Percentiles rank a stretch among this genome's conserved stretches.
Evolutionary conservation across 2,329 filamentous ascomycete species (phyloP).

Genomic region (Verticillium isaacii): DNA sequence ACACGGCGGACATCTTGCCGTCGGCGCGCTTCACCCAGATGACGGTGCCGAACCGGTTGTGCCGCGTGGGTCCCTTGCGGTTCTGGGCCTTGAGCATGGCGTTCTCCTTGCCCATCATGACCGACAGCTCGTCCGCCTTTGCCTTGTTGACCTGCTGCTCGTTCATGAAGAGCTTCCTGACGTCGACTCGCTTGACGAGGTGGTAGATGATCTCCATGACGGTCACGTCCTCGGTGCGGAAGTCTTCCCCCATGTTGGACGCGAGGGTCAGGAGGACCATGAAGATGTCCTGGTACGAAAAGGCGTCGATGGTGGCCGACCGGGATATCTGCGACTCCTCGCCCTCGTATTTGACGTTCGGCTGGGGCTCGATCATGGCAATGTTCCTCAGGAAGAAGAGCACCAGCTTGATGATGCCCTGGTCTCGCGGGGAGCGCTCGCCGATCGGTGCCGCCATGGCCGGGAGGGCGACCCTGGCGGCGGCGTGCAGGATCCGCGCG

Average conservation of each 20-base stretch:
- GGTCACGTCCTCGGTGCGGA: constrained; percentile 82
- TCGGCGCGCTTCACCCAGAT: constrained; percentile 90
- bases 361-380: constrained; percentile 73
- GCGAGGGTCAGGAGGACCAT: constrained; percentile 79
- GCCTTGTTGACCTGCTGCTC: constrained; percentile 65
- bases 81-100: constrained; percentile 76
- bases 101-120: constrained; percentile 75
- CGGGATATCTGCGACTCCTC: constrained; percentile 86
- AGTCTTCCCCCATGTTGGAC: constrained; percentile 92
- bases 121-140: constrained; percentile 68
- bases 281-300: constrained; percentile 87
- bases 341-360: constrained; percentile 70
- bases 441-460: constrained; percentile 75
- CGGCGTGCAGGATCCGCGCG: constrained; percentile 71
- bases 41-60: constrained; percentile 96
- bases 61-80: constrained; percentile 74
- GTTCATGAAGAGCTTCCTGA: constrained; percentile 79
- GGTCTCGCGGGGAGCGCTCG: constrained; percentile 74
- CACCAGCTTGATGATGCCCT: constrained; percentile 86
- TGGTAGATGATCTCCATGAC: constrained; percentile 91
- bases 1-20: constrained; percentile 78
- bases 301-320: constrained; percentile 82
- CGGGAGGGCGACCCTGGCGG: constrained; percentile 76
- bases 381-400: constrained; percentile 89
- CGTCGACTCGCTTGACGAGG: constrained; percentile 82